Evolutionary conservation across 148 eudicot species (phyloP).

Genomic region (Rhododendron mucronatum): DNA sequence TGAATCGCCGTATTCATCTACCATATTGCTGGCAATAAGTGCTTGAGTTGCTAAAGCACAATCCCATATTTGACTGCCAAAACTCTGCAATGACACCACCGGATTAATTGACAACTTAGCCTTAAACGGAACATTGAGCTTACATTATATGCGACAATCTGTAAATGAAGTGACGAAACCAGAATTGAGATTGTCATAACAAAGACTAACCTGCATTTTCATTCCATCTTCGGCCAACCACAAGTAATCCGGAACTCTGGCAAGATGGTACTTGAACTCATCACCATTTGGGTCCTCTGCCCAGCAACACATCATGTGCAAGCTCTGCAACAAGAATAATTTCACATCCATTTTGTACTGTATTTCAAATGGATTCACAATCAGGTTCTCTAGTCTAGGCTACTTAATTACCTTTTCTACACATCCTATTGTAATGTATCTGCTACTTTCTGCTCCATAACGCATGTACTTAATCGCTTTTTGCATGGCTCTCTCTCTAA

Average conservation of each 20-base stretch:
- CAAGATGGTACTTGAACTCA: slow-evolving; percentile 44
- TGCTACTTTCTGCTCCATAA: slow-evolving; percentile 24
- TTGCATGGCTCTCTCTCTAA: slow-evolving; percentile 28
- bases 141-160: neutral
- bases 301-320: slow-evolving; percentile 59
- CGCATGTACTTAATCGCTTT: slow-evolving; percentile 31
- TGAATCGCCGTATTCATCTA: slow-evolving; percentile 46
- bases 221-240: slow-evolving; percentile 53
- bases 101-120: neutral
- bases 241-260: slow-evolving; percentile 42
- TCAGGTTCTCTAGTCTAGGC: neutral
- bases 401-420: slow-evolving; percentile 24
- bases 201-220: slow-evolving; percentile 32
- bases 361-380: neutral
- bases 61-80: slow-evolving; percentile 52
- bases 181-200: neutral
- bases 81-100: slow-evolving; percentile 25
- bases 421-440: slow-evolving; percentile 39
- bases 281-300: slow-evolving; percentile 40
- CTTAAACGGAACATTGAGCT: neutral
- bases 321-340: slow-evolving; percentile 23
- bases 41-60: slow-evolving; percentile 43
- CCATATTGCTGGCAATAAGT: slow-evolving; percentile 36
- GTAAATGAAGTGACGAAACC: neutral
- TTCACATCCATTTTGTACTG: neutral